Base-by-base conservation (phyloP, 202 grass and related monocot genomes). In the Bolboschoenoplectus hybrid region DNA sequence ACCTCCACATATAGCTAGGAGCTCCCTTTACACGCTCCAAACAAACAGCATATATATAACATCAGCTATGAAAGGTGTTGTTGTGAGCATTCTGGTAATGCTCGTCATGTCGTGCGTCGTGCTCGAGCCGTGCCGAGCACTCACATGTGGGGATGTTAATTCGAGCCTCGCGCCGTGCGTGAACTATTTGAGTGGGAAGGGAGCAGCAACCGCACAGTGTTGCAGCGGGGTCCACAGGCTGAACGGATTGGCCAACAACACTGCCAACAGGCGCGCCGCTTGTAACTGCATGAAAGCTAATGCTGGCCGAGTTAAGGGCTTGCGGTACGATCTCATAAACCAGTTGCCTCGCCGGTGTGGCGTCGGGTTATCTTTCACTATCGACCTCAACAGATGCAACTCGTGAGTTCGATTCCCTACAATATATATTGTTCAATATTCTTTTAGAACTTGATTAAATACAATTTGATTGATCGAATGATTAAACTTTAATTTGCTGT, bases 211-310 rank as follows among this genome's bases (percentile, higher is more conserved):
- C 2, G 10, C 0, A 3, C 60, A 82, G 60, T 82, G 80, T 38
- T 82, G 80, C n/a, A 7, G 1, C 34, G 80, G 80, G 1, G 41
- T 82, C 44, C 16, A 6, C n/a, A 82, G 2, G 1, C 60, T 82
- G 9, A 82, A 82, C 45, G 80, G 39, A 5, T 8, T 78, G 62
- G 80, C 62, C 11, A 45, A 50, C 9, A 66, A 45, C 56, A 66
- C 62, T 5, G 53, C 40, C 1, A 66, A 66, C 62, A 66, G 41
- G 26, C 80, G 80, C 60, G 2, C 8, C 35, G 80, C 80, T 16
- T 82, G 80, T 66, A 82, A 82, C 40, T 82, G 80, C 80, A 64
- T 82, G 57, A 82, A 66, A 50, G 41, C 58, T 65, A 66, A 82
- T 5, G 80, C 80, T 5, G 58, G 41, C 10, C 34, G 58, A 35